Conservation (phyloP, 1,284 basidiomycete species). For the Coniferiporia sulphurascens region DNA sequence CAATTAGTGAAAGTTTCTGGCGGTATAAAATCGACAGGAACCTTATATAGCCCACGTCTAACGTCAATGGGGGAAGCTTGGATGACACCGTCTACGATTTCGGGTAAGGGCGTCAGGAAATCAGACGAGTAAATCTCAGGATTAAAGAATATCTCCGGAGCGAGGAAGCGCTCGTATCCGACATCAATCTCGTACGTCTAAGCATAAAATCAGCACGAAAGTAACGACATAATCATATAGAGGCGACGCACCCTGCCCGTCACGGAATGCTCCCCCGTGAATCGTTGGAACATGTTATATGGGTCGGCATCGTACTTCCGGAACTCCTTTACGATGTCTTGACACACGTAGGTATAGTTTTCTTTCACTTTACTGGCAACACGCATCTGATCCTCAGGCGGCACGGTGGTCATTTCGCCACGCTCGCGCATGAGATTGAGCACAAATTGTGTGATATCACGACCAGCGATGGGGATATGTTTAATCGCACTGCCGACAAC, state of each 20-base stretch:
- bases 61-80: slow-evolving; percentile 96
- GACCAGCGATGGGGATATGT: slow-evolving; percentile 97
- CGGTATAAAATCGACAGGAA: slow-evolving; percentile 24
- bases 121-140: slow-evolving; percentile 98
- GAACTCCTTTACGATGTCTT: slow-evolving; percentile 99
- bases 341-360: slow-evolving; percentile 97
- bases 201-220: neutral
- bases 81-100: slow-evolving; percentile 96
- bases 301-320: slow-evolving; percentile 97
- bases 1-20: neutral
- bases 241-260: slow-evolving; percentile 75
- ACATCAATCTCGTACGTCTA: slow-evolving; percentile 91
- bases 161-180: slow-evolving; percentile 98
- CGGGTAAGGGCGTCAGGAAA: slow-evolving; percentile 94
- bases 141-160: slow-evolving; percentile 99
- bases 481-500: slow-evolving; percentile 99
- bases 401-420: slow-evolving; percentile 85
- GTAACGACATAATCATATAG: neutral
- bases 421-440: slow-evolving; percentile 95
- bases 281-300: slow-evolving; percentile 94
- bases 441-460: slow-evolving; percentile 97
- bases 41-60: slow-evolving; percentile 91
- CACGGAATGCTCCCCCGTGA: slow-evolving; percentile 89
- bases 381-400: slow-evolving; percentile 93
- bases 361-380: slow-evolving; percentile 97